Base-by-base conservation (phyloP, 345 rosid genomes). In the Salix brachista region DNA sequence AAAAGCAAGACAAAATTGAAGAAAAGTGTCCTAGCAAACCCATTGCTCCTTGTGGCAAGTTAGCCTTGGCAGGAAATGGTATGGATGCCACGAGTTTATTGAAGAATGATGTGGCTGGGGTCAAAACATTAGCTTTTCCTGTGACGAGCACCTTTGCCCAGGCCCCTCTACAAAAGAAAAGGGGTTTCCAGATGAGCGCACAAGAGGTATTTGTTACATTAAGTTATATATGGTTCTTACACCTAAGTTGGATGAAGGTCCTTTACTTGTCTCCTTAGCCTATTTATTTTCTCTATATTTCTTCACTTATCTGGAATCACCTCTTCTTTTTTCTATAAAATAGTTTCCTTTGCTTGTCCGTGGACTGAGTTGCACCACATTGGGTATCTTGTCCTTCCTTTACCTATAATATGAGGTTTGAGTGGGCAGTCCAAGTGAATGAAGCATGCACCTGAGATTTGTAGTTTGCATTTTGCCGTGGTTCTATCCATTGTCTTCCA, bases 111-210 rank as follows among this genome's bases (percentile, higher is more conserved):
- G 69, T 71, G 54, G 69, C 84, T 70, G 72, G 65, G 71, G 84
- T 14, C 28, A 83, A 78, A 77, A 72, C 82, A 3, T 60, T 71
- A 41, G 86, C 77, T 84, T n/a, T 79, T 75, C 62, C 84, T 64
- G 80, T 72, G 75, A 26, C 61, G 7, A 88, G 82, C 77, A 77
- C 87, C 74, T 69, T 56, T 76, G 67, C 32, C 37, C 79, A 83
- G 65, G 71, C 74, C 41, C 81, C 85, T 74, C 73, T 75, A 25
- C 84, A 74, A 72, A 90, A 79, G 76, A 90, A 83, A 72, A 72
- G 67, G 66, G 87, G 87, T 76, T 96, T 94, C 85, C 89, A 85
- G 78, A 96, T 94, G 90, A 91, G 87, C 71, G 96, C 97, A 17
- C 88, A 87, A 79, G 98, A 94, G 97, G 98, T 90, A 79, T 67